Conservation (phyloP, 108 stramenopile genomes). For the Cyclotella atomus region DNA sequence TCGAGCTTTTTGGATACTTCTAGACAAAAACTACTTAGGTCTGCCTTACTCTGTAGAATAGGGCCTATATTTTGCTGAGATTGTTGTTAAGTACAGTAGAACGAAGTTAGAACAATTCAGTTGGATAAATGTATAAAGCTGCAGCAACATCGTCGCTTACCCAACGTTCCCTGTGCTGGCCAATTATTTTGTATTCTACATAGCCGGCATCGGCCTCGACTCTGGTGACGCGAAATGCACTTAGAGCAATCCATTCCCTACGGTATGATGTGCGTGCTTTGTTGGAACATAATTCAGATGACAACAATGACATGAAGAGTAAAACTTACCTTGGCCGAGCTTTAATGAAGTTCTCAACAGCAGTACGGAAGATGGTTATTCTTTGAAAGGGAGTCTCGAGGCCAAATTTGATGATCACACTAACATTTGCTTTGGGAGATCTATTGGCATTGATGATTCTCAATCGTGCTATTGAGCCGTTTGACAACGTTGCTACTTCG, state of each 20-base stretch:
- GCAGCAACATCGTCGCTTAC: no score
- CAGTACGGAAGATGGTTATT: conserved; percentile 55
- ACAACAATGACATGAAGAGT: not conserved
- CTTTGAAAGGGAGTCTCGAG: conserved; percentile 53
- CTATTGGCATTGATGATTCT: conserved; percentile 75
- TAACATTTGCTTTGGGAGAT: conserved; percentile 63
- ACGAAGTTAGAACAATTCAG: no score
- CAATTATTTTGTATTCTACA: conserved; percentile 57
- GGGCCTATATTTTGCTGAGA: conserved; percentile 46
- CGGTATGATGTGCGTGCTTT: not conserved
- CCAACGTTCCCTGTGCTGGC: conserved; percentile 61
- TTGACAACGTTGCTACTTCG: conserved; percentile 71
- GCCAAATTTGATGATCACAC: conserved; percentile 64
- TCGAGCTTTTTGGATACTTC: conserved; percentile 69
- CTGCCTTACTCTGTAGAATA: conserved; percentile 67
- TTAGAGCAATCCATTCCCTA: conserved; percentile 63
- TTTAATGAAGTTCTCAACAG: conserved; percentile 74
- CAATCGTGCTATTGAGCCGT: conserved; percentile 60
- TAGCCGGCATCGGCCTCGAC: conserved; percentile 69
- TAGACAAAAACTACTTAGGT: conserved; percentile 62
- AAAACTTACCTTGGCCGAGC: conserved; percentile 42
- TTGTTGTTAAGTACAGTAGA: not conserved
- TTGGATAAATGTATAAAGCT: no score
- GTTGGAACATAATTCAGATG: not conserved
- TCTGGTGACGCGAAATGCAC: conserved; percentile 55